A percentile compares a stretch with the other conserved stretches of the same genome.
phyloP scores from a whole-genome alignment of 371 early-diverging fungal genomes.

The Saksenaea vasiformis region DNA sequence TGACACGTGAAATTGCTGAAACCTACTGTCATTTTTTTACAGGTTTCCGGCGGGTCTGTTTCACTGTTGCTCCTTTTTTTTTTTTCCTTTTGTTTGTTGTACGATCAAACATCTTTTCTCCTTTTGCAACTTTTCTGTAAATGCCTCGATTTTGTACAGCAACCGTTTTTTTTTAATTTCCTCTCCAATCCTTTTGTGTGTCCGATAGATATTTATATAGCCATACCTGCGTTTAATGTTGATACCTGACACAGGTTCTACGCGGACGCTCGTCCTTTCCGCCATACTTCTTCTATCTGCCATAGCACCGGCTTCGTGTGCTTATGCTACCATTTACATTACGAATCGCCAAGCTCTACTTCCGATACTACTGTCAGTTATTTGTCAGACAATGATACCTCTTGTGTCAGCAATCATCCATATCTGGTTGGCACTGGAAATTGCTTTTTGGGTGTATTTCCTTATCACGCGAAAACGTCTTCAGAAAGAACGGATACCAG shows the following conservation, averaged over 20 bases:
- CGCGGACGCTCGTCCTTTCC: conserved; percentile 2
- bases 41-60: neutral
- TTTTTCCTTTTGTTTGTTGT: conserved; percentile 9
- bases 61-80: conserved; percentile 3
- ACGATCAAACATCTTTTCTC: conserved; percentile 9
- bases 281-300: conserved; percentile 4
- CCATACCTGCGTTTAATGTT: conserved; percentile 1
- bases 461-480: conserved; percentile 24
- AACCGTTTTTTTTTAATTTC: conserved; percentile 6
- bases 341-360: neutral
- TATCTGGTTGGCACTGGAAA: conserved; percentile 42
- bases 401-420: conserved; percentile 25
- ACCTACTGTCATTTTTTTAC: conserved; percentile 1
- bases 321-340: neutral
- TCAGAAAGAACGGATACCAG: conserved; percentile 25
- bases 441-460: conserved; percentile 47
- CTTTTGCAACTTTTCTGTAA: conserved; percentile 5
- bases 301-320: conserved; percentile 9
- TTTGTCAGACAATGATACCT: conserved; percentile 13
- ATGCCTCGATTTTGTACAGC: neutral
- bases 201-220: conserved; percentile 2
- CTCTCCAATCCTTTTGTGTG: neutral
- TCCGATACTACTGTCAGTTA: neutral
- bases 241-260: conserved; percentile 11
- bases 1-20: conserved; percentile 21